These are phyloP conservation scores for Saccharomyces kudriavzevii DNA, from an alignment of 805 yeast species.

Conservation along the genomic window DNA sequence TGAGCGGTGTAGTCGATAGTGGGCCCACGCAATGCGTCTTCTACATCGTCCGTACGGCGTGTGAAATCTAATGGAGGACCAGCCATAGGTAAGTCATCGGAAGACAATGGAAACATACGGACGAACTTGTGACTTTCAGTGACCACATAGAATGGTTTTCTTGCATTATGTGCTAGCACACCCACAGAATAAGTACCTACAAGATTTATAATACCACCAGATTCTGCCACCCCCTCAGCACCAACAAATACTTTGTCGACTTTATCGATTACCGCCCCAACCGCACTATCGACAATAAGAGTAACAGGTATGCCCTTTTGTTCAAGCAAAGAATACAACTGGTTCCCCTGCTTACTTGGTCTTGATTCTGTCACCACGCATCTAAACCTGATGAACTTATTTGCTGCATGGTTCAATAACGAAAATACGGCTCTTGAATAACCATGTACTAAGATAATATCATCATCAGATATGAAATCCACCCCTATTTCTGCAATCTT, in stretches of 20 bases:
- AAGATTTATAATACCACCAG: constrained; percentile 95
- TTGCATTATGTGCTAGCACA: constrained; percentile 79
- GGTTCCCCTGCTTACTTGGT: constrained; percentile 68
- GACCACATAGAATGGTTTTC: constrained; percentile 89
- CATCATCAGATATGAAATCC: constrained; percentile 89
- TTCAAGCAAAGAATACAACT: constrained; percentile 61
- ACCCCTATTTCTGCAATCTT: constrained; percentile 82
- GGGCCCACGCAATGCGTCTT: constrained; percentile 41
- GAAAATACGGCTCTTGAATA: constrained; percentile 83
- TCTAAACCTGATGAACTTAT: constrained; percentile 72
- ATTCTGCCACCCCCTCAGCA: constrained; percentile 98
- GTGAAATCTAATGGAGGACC: constrained; percentile 41
- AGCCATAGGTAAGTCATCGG: constrained; percentile 75
- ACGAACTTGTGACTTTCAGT: constrained; percentile 95
- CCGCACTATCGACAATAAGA: constrained; percentile 85
- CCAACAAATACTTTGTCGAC: constrained; percentile 93
- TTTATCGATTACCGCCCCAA: constrained; percentile 83
- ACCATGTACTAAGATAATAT: constrained; percentile 82
- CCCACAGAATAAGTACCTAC: constrained; percentile 94
- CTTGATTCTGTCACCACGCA: constrained; percentile 91
- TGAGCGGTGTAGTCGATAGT: constrained; percentile 91
- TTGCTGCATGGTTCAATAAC: constrained; percentile 65
- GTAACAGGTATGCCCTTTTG: constrained; percentile 77
- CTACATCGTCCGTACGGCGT: constrained; percentile 14
- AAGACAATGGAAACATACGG: constrained; percentile 87